phyloP scores from a whole-genome alignment of 129 eudicot species.

The Kitagawia praeruptora region DNA sequence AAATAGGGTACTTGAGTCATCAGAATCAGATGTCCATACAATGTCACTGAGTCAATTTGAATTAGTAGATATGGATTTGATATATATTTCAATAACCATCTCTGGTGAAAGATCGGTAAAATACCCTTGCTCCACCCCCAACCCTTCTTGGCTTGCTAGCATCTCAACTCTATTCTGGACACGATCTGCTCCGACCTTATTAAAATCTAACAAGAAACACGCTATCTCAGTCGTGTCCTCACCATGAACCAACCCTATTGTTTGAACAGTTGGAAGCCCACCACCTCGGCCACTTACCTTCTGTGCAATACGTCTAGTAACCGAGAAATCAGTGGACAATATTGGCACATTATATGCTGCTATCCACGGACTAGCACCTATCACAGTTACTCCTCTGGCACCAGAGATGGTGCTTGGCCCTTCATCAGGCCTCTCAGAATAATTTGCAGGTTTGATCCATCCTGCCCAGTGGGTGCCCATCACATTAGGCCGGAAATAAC shows the following conservation, averaged over 20 bases:
- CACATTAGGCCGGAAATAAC: slow-evolving; percentile 36
- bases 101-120: slow-evolving; percentile 47
- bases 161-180: slow-evolving; percentile 40
- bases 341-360: slow-evolving; percentile 46
- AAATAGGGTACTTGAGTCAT: neutral
- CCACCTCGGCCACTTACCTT: slow-evolving; percentile 57
- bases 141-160: slow-evolving; percentile 41
- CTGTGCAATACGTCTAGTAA: slow-evolving; percentile 34
- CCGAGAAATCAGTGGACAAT: slow-evolving; percentile 38
- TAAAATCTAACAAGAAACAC: slow-evolving; percentile 41
- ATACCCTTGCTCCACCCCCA: slow-evolving; percentile 47
- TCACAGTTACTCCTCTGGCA: slow-evolving; percentile 31
- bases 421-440: slow-evolving; percentile 34
- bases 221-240: slow-evolving; percentile 55
- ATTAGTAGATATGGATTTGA: slow-evolving; percentile 23
- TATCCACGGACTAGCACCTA: slow-evolving; percentile 49
- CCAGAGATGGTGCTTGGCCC: slow-evolving; percentile 35
- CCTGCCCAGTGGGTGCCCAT: slow-evolving; percentile 49
- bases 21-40: slow-evolving; percentile 7
- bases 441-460: slow-evolving; percentile 30
- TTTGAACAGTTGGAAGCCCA: slow-evolving; percentile 48
- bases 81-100: slow-evolving; percentile 38
- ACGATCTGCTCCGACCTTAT: slow-evolving; percentile 39
- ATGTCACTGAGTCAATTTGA: neutral
- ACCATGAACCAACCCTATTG: slow-evolving; percentile 43